A percentile compares a stretch with the other conserved stretches of the same genome.
Conservation (phyloP, 305 asterid species). For the Solanum hybrid region DNA sequence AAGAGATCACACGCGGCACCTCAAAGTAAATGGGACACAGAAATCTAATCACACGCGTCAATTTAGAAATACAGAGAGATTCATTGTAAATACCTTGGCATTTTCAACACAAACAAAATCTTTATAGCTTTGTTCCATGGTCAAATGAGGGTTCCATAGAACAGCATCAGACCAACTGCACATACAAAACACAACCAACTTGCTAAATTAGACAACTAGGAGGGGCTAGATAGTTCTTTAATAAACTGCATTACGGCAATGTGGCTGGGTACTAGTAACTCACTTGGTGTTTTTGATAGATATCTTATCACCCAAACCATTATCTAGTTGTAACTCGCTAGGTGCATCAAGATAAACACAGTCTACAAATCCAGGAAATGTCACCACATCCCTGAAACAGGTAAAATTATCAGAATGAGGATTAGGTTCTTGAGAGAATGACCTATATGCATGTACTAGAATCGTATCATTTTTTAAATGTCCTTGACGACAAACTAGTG, state of each 20-base stretch:
- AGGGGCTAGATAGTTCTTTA: neutral
- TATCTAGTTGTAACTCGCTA: conserved; percentile 54
- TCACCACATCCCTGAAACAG: conserved; percentile 56
- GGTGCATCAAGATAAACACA: conserved; percentile 90
- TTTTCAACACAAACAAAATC: conserved; percentile 91
- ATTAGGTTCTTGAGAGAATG: neutral
- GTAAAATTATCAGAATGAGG: conserved; percentile 1
- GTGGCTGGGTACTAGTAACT: neutral
- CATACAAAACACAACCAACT: neutral
- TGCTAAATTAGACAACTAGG: neutral
- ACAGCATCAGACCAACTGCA: conserved; percentile 91
- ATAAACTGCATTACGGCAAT: neutral
- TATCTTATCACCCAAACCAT: conserved; percentile 70
- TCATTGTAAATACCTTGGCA: conserved; percentile 50
- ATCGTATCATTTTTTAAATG: neutral
- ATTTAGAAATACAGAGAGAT: neutral
- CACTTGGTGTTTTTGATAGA: conserved; percentile 83
- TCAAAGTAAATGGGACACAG: neutral
- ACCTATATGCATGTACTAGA: neutral
- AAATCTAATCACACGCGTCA: neutral
- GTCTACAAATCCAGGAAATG: conserved; percentile 96
- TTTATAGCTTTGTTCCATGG: conserved; percentile 79
- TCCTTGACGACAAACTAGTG: neutral
- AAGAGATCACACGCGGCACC: neutral
- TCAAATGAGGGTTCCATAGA: conserved; percentile 87